Conservation (phyloP, 352 stramenopile genomes). For the Globisporangium nunn region DNA sequence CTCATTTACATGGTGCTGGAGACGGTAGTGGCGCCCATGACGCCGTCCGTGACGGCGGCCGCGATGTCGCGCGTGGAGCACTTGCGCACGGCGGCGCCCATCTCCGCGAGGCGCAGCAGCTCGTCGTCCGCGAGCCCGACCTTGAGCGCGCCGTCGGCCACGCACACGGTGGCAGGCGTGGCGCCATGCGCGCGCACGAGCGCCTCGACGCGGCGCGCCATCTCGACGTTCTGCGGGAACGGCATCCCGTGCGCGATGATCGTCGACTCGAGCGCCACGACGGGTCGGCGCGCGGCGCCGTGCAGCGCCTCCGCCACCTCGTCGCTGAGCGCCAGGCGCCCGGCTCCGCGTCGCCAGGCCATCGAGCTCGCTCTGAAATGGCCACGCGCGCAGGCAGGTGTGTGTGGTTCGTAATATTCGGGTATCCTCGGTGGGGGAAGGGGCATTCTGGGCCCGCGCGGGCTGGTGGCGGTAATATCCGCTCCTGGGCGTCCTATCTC, state of each 20-base stretch:
- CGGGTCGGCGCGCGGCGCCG: constrained; percentile 30
- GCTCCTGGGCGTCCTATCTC: too few relatives aligned
- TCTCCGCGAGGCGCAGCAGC: constrained; percentile 55
- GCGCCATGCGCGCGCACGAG: constrained; percentile 84
- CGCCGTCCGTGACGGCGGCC: constrained; percentile 58
- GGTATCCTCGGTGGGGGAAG: background rate
- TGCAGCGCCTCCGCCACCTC: constrained; percentile 49
- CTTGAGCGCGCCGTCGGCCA: constrained; percentile 90
- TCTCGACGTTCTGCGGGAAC: constrained; percentile 95
- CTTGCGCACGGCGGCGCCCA: constrained; percentile 55
- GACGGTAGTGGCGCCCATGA: constrained; percentile 94
- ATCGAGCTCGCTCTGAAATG: background rate
- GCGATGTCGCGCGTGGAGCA: constrained; percentile 83
- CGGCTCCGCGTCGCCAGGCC: constrained; percentile 38
- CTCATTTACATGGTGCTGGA: constrained; percentile 89
- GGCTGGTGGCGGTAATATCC: too few relatives aligned
- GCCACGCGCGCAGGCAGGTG: too few relatives aligned
- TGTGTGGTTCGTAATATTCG: background rate
- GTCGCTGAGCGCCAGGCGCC: constrained; percentile 37
- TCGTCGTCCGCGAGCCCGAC: constrained; percentile 55
- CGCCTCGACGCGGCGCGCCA: constrained; percentile 88
- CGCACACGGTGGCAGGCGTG: constrained; percentile 94
- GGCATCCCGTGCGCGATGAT: constrained; percentile 99
- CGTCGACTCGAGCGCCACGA: constrained; percentile 97
- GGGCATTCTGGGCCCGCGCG: too few relatives aligned